Evolutionary conservation across 2,329 filamentous ascomycete genomes (phyloP).

Genomic region (Coniosporium tulheliwenetii): DNA sequence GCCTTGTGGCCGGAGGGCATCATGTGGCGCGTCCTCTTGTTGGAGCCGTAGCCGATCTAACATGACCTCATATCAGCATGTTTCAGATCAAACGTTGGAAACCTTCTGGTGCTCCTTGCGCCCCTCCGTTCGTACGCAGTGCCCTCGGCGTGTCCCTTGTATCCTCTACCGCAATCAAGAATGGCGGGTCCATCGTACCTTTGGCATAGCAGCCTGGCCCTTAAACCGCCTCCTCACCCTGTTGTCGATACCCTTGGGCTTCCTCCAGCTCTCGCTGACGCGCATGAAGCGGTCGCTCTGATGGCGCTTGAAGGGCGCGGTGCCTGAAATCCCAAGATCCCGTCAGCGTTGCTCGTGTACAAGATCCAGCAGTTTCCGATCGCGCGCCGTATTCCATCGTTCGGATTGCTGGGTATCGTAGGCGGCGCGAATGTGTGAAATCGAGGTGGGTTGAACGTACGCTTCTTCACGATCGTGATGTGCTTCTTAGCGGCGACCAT

Average conservation of each 20-base stretch:
- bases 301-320: slow-evolving; percentile 90
- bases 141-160: slow-evolving; percentile 1
- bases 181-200: slow-evolving; percentile 47
- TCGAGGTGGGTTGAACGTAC: slow-evolving; percentile 43
- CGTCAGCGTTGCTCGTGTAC: slow-evolving; percentile 10
- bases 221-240: slow-evolving; percentile 94
- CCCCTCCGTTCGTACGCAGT: background rate
- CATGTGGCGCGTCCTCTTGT: slow-evolving; percentile 99
- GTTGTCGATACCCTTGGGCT: slow-evolving; percentile 99
- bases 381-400: too few species aligned
- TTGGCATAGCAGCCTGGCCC: slow-evolving; percentile 92
- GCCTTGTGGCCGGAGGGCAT: slow-evolving; percentile 99
- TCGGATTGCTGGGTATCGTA: too few species aligned
- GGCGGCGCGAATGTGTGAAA: too few species aligned
- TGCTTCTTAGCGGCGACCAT: slow-evolving; percentile 99
- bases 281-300: slow-evolving; percentile 96
- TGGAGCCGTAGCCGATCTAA: slow-evolving; percentile 96
- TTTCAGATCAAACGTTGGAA: background rate
- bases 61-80: slow-evolving; percentile 13
- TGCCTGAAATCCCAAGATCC: slow-evolving; percentile 37
- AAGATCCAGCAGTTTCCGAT: too few species aligned
- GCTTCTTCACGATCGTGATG: slow-evolving; percentile 99
- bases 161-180: slow-evolving; percentile 3
- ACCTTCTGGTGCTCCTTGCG: background rate
- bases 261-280: slow-evolving; percentile 84